Evolutionary conservation across 139 green algal genomes (phyloP).

Genomic region (Closterium sp.): DNA sequence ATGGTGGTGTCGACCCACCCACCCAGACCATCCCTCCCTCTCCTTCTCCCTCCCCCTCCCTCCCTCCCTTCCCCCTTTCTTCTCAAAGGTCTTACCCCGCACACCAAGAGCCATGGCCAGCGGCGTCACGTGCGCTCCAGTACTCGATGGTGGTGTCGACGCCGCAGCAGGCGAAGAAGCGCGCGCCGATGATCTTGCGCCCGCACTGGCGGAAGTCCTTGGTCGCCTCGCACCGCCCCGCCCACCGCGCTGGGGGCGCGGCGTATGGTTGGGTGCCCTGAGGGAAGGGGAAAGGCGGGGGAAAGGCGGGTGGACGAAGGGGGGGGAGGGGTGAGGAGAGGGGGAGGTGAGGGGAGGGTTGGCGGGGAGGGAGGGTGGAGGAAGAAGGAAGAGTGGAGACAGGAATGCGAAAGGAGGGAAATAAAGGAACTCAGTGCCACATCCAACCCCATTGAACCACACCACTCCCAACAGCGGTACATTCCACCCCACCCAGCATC

Average conservation of each 20-base stretch:
- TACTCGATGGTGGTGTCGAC: neutral
- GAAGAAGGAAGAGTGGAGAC: neutral
- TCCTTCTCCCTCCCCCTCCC: no score
- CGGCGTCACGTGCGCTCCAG: neutral
- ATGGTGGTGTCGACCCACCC: no score
- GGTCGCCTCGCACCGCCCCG: neutral
- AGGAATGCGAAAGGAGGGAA: neutral
- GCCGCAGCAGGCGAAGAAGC: constrained; percentile 1
- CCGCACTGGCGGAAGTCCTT: neutral
- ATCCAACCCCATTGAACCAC: neutral
- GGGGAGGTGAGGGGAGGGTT: neutral
- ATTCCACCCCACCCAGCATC: neutral
- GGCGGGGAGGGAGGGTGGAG: neutral
- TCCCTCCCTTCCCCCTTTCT: neutral
- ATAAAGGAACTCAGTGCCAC: neutral
- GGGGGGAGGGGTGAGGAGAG: no score
- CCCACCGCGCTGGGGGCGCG: neutral
- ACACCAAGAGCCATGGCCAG: neutral
- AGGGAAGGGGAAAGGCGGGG: neutral
- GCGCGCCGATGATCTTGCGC: constrained; percentile 1
- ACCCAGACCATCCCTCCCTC: no score
- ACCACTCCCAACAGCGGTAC: neutral
- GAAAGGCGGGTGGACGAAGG: no score
- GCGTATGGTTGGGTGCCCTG: neutral
- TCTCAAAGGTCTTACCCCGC: neutral